Conservation (phyloP, 768 basidiomycete species). For the Glaciozyma martinii region DNA sequence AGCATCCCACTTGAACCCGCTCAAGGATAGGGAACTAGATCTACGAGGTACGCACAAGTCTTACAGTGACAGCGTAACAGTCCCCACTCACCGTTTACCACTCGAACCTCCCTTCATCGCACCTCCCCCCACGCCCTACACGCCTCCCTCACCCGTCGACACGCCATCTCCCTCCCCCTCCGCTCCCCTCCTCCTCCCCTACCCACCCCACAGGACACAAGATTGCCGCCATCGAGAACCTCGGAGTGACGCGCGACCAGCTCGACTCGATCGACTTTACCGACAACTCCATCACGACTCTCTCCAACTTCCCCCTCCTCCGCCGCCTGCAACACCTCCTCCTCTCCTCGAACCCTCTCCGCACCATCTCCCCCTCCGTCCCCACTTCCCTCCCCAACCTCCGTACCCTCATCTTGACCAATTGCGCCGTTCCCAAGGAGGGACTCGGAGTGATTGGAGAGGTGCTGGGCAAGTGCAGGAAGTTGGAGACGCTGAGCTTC, state of each 20-base stretch:
- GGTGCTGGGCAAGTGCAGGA: constrained; percentile 43
- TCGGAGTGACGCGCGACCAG: constrained; percentile 84
- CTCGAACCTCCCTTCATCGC: background rate
- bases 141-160: background rate
- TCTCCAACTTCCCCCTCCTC: constrained; percentile 78
- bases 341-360: constrained; percentile 81
- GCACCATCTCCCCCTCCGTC: constrained; percentile 69
- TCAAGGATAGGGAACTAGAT: constrained; percentile 85
- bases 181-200: background rate
- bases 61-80: background rate
- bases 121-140: background rate
- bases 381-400: constrained; percentile 77
- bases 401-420: constrained; percentile 69
- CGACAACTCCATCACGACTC: constrained; percentile 71
- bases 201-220: constrained; percentile 58
- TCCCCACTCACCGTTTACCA: background rate
- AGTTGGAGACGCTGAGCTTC: constrained; percentile 65
- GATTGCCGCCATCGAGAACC: constrained; percentile 82
- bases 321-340: constrained; percentile 74
- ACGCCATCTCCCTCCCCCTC: background rate
- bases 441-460: constrained; percentile 15
- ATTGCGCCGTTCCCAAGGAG: constrained; percentile 67
- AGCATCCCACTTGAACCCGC: constrained; percentile 62
- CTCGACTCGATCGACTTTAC: constrained; percentile 90
- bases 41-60: constrained; percentile 59